These are phyloP conservation scores for Torulaspora maleeae DNA, from an alignment of 805 yeast species.

Conservation along the genomic window DNA sequence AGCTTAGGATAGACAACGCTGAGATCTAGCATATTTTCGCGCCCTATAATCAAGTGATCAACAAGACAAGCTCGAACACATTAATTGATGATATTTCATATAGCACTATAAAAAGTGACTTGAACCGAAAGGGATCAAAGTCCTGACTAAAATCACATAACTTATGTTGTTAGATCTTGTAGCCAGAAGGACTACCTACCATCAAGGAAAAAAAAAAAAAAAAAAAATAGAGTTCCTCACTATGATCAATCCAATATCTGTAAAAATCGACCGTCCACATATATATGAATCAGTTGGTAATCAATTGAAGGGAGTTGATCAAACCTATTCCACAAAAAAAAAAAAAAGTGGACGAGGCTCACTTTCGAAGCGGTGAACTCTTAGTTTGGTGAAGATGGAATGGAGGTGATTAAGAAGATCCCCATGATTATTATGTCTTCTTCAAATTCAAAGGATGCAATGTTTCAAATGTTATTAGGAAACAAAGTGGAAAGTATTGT, in stretches of 20 bases:
- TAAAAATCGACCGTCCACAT: neutral
- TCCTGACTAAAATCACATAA: neutral
- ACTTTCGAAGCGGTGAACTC: too few species aligned
- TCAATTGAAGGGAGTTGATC: neutral
- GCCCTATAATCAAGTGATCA: neutral
- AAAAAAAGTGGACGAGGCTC: neutral
- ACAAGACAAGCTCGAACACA: neutral
- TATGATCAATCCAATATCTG: neutral
- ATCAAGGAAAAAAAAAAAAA: neutral
- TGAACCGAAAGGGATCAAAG: neutral
- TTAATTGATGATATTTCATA: neutral
- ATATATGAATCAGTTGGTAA: neutral
- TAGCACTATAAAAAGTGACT: neutral
- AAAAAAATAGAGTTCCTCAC: neutral
- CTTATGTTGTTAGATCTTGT: neutral
- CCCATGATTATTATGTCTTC: neutral
- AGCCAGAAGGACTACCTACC: neutral
- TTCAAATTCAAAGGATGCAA: neutral
- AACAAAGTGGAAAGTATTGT: neutral
- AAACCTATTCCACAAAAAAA: neutral
- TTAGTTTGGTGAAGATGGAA: conserved; percentile 1
- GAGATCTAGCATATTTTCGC: neutral
- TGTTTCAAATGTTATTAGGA: neutral
- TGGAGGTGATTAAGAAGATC: neutral
- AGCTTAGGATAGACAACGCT: neutral